A percentile compares a stretch with the other conserved stretches of the same genome.
Evolutionary conservation across 768 basidiomycete species (phyloP).

Genomic region (Mycena pura): DNA sequence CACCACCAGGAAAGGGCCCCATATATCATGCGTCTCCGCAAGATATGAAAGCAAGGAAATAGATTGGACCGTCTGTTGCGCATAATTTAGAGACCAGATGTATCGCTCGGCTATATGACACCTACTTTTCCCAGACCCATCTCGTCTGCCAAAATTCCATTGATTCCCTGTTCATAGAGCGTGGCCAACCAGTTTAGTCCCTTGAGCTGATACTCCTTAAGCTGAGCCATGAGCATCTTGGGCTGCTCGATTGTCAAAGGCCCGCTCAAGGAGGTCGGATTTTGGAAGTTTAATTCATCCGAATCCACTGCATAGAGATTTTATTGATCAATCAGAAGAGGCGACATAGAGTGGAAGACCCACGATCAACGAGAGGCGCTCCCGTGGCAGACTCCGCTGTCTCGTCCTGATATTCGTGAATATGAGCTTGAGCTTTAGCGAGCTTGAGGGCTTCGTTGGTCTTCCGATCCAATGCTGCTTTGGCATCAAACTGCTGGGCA

Average conservation of each 20-base stretch:
- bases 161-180: slow-evolving; percentile 98
- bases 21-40: slow-evolving; percentile 96
- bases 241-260: slow-evolving; percentile 89
- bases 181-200: slow-evolving; percentile 98
- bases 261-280: slow-evolving; percentile 89
- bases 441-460: slow-evolving; percentile 78
- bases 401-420: slow-evolving; percentile 52
- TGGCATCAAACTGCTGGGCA: slow-evolving; percentile 85
- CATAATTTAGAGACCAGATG: background rate
- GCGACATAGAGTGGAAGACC: slow-evolving; percentile 39
- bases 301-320: slow-evolving; percentile 71
- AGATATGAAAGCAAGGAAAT: slow-evolving; percentile 96
- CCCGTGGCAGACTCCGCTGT: slow-evolving; percentile 35
- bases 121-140: slow-evolving; percentile 92
- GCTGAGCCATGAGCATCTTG: slow-evolving; percentile 92
- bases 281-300: slow-evolving; percentile 99
- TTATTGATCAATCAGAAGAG: slow-evolving; percentile 5
- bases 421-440: slow-evolving; percentile 60
- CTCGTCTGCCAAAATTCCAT: slow-evolving; percentile 98
- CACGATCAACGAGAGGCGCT: slow-evolving; percentile 74
- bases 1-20: slow-evolving; percentile 99
- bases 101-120: background rate
- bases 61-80: slow-evolving; percentile 90
- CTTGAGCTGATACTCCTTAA: slow-evolving; percentile 98
- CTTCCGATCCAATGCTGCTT: slow-evolving; percentile 81